These are phyloP conservation scores for Zygoascus hellenicus DNA, from an alignment of 1,139 yeast genomes.

Conservation along the genomic window DNA sequence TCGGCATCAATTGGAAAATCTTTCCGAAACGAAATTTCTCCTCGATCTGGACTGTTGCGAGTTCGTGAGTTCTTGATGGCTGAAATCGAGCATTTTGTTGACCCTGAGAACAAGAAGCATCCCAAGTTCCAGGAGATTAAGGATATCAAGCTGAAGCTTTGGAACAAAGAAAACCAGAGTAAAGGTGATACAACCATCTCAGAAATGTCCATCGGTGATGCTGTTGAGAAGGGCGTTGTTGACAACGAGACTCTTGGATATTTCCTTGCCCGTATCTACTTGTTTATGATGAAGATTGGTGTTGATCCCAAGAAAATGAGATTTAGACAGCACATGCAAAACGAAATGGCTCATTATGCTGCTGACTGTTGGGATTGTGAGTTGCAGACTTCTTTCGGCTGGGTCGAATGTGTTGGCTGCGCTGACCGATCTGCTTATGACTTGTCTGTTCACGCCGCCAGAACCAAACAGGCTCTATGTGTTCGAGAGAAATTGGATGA, in stretches of 20 bases:
- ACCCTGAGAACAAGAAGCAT: conserved; percentile 82
- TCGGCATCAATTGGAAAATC: conserved; percentile 98
- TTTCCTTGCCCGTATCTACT: conserved; percentile 87
- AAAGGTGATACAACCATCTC: conserved; percentile 69
- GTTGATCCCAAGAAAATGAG: conserved; percentile 77
- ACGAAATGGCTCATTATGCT: conserved; percentile 99
- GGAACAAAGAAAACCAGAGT: conserved; percentile 83
- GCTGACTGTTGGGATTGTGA: conserved; percentile 99
- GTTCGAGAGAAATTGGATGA: conserved; percentile 85
- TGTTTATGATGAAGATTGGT: conserved; percentile 83
- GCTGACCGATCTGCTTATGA: conserved; percentile 99
- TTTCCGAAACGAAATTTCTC: conserved; percentile 97
- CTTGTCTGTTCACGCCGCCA: conserved; percentile 88
- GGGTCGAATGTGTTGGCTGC: conserved; percentile 99
- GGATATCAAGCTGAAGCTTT: conserved; percentile 65
- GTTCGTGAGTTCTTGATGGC: conserved; percentile 99
- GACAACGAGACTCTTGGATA: conserved; percentile 97
- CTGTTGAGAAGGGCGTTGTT: conserved; percentile 79
- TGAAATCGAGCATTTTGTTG: conserved; percentile 97
- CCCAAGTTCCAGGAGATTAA: conserved; percentile 70
- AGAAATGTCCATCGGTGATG: conserved; percentile 76
- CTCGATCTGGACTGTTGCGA: conserved; percentile 94
- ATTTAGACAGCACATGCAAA: conserved; percentile 97
- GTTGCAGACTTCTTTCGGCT: conserved; percentile 89
- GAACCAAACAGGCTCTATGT: conserved; percentile 89